These are phyloP conservation scores for Candida germanica DNA, from an alignment of 805 yeast species.

Conservation along the genomic window DNA sequence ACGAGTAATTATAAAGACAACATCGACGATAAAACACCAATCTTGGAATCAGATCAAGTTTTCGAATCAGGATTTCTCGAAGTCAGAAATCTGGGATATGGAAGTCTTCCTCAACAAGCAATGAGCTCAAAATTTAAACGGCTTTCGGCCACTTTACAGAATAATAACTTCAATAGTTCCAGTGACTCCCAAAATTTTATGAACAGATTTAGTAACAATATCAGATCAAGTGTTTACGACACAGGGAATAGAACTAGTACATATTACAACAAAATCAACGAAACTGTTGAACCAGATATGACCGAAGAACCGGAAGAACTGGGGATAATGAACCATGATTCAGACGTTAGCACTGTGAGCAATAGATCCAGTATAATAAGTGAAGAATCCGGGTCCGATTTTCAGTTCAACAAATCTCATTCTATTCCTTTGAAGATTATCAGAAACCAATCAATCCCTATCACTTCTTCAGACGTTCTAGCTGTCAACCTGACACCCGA, in stretches of 20 bases:
- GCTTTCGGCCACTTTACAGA: constrained; percentile 34
- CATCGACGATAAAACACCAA: constrained; percentile 31
- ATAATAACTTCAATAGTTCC: constrained; percentile 24
- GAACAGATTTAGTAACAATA: constrained; percentile 37
- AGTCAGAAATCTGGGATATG: too few species aligned
- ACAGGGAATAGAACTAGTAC: constrained; percentile 21
- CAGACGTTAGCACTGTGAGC: constrained; percentile 23
- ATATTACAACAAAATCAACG: constrained; percentile 33
- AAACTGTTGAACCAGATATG: constrained; percentile 12
- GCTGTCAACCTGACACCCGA: too few species aligned
- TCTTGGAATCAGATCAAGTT: constrained; percentile 13
- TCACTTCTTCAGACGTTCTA: too few species aligned
- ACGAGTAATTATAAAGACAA: constrained; percentile 9
- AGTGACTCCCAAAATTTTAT: constrained; percentile 41
- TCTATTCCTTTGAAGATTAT: constrained; percentile 18
- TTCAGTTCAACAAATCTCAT: constrained; percentile 4
- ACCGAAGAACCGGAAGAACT: constrained; percentile 10
- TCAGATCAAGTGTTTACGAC: constrained; percentile 15
- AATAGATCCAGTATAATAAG: constrained; percentile 24
- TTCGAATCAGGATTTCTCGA: constrained; percentile 4
- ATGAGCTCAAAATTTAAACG: constrained; percentile 35
- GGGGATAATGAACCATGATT: constrained; percentile 12
- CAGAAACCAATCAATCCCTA: constrained; percentile 11
- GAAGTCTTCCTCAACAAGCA: constrained; percentile 28
- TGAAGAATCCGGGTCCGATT: constrained; percentile 5